phyloP scores from a whole-genome alignment of 805 yeast genomes.

The Soucietia sequanensis region DNA sequence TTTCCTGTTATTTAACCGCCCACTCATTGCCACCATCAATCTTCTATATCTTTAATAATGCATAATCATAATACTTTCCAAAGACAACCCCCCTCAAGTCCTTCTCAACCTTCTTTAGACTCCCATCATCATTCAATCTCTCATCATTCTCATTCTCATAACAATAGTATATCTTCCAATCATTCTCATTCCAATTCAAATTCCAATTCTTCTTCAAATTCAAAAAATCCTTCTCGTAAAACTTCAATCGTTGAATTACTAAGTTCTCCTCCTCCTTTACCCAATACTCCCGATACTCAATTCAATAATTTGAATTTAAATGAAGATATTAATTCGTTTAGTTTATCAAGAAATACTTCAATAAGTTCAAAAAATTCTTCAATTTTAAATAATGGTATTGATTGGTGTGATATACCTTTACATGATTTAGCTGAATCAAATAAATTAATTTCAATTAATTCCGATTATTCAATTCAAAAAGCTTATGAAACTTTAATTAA shows the following conservation, averaged over 20 bases:
- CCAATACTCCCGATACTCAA: conserved; percentile 13
- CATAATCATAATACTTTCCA: conserved; percentile 16
- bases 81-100: conserved; percentile 16
- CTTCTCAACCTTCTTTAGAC: conserved; percentile 6
- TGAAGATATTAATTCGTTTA: conserved; percentile 37
- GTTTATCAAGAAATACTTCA: conserved; percentile 36
- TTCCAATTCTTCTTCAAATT: conserved; percentile 17
- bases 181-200: too few species aligned
- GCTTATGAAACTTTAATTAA: conserved; percentile 78
- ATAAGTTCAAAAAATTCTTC: conserved; percentile 24
- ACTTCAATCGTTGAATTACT: conserved; percentile 74
- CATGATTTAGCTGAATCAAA: conserved; percentile 75
- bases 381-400: conserved; percentile 26
- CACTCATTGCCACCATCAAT: too few species aligned
- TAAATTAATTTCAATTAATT: conserved; percentile 68
- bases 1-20: too few species aligned
- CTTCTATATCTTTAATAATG: too few species aligned
- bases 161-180: too few species aligned
- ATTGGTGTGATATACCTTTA: conserved; percentile 75
- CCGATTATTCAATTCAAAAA: conserved; percentile 72
- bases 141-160: conserved; percentile 6
- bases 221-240: conserved; percentile 37
- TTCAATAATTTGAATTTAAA: conserved; percentile 32
- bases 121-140: conserved; percentile 4
- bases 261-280: conserved; percentile 73